Evolutionary conservation across 805 yeast species (phyloP), one percentile per base, ranked within the genome.

Genomic region (Starmerella kuoi): DNA sequence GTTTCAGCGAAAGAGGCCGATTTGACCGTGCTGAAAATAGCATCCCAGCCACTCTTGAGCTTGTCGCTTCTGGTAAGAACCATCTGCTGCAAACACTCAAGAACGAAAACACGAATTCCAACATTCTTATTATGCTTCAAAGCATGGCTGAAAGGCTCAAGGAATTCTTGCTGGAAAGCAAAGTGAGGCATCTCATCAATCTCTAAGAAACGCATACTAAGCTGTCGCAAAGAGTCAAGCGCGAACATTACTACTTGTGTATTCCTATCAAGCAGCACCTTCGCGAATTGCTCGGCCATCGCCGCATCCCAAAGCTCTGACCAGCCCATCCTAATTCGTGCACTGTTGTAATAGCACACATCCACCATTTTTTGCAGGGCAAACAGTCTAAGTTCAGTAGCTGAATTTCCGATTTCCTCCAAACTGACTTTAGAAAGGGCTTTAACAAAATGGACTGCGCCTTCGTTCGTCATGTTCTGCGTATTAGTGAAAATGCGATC

Each of bases 311-410:
- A 91, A 45, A 91, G 68, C 41, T 84, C 88, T 5, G 94, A 76
- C 96, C 98, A 91, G 62, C 93, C 95, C 47, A 91, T 77, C 60
- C 95, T 76, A 54, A 91, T 87, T 66, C 98, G 81, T 38, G 77
- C 77, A 96, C 91, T 91, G 60, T 93, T 93, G 66, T 93, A 91
- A 61, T 91, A 88, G 62, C 96, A 88, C 33, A 91, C 94, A 62
- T 93, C 98, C 40, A 91, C 94, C 70, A 91, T 82, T 58, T 91
- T 91, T 57, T 86, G 97, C 49, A 91, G 65, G 0, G 97, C 83
- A 58, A 84, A 93, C 63, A 85, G 79, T 59, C 98, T 70, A 30
- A 97, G 98, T 47, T 83, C 76, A 4, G 18, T 24, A 4, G 32
- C 3, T 24, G 6, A n/a, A 25, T 36, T 26, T 23, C 9, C 34